A percentile compares a stretch with the other conserved stretches of the same genome.
These are phyloP conservation scores for Cryptosporidium sp. DNA, from an alignment of 169 alveolate species.

Conservation along the genomic window DNA sequence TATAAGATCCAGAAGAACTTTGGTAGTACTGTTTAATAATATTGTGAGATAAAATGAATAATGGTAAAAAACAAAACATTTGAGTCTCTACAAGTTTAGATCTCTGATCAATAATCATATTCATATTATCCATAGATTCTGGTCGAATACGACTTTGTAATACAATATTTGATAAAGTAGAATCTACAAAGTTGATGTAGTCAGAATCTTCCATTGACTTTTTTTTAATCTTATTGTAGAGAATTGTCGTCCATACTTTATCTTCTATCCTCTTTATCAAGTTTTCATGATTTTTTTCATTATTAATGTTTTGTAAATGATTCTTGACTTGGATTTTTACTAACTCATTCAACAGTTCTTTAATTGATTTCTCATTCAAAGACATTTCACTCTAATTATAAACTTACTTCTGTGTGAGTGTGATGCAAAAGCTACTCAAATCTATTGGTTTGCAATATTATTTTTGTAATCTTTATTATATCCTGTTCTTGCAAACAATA, in stretches of 20 bases:
- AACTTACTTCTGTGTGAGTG: not conserved
- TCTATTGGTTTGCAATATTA: not conserved
- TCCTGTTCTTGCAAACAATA: no score
- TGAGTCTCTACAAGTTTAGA: slow-evolving; percentile 18
- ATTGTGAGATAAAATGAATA: slow-evolving; percentile 2
- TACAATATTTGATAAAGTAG: slow-evolving; percentile 11
- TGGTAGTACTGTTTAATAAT: not conserved
- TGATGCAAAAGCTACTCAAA: not conserved
- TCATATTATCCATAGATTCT: not conserved
- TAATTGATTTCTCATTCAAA: slow-evolving; percentile 1
- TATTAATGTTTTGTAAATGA: not conserved
- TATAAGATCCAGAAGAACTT: not conserved
- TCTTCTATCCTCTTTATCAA: slow-evolving; percentile 7
- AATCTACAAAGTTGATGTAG: not conserved
- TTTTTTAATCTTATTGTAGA: not conserved
- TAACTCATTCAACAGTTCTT: slow-evolving; percentile 9
- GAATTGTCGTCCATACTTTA: slow-evolving; percentile 25
- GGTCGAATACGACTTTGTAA: not conserved
- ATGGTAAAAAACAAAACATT: slow-evolving; percentile 32
- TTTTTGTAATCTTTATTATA: not conserved
- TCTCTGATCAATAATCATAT: slow-evolving; percentile 1
- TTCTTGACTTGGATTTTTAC: not conserved
- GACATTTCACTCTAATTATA: not conserved
- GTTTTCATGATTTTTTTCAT: not conserved
- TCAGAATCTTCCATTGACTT: not conserved